Percentiles rank a stretch among this genome's conserved stretches.
phyloP scores from a whole-genome alignment of 768 basidiomycete genomes.

The Tulasnella sp. region DNA sequence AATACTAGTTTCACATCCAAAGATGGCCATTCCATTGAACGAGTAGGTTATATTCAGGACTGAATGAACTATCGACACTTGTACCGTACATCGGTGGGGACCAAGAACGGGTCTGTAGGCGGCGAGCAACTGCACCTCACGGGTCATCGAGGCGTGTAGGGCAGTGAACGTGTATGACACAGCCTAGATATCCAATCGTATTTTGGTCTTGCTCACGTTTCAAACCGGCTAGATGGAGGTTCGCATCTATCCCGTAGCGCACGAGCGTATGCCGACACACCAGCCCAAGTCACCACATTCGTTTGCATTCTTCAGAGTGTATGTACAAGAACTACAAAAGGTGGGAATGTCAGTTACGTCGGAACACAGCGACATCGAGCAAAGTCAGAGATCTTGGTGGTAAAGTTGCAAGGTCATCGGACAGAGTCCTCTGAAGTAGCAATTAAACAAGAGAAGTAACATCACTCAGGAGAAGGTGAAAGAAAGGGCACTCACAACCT shows the following conservation, averaged over 20 bases:
- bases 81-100: neutral
- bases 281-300: neutral
- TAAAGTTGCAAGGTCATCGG: constrained; percentile 65
- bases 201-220: too few species aligned
- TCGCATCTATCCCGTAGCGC: neutral
- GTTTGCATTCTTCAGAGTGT: neutral
- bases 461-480: constrained; percentile 28
- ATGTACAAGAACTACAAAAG: neutral
- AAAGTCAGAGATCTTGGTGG: constrained; percentile 72
- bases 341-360: neutral
- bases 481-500: neutral
- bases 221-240: too few species aligned
- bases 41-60: too few species aligned
- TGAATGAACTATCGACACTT: neutral
- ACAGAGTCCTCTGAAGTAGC: constrained; percentile 73
- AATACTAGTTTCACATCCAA: too few species aligned
- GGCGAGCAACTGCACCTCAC: neutral
- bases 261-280: neutral
- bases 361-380: neutral
- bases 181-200: too few species aligned
- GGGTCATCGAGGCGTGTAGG: neutral
- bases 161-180: neutral
- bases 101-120: neutral
- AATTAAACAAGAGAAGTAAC: constrained; percentile 47
- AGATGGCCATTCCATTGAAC: too few species aligned